Base-by-base conservation (phyloP, 1,139 yeast genomes). In the Candida dubliniensis region DNA sequence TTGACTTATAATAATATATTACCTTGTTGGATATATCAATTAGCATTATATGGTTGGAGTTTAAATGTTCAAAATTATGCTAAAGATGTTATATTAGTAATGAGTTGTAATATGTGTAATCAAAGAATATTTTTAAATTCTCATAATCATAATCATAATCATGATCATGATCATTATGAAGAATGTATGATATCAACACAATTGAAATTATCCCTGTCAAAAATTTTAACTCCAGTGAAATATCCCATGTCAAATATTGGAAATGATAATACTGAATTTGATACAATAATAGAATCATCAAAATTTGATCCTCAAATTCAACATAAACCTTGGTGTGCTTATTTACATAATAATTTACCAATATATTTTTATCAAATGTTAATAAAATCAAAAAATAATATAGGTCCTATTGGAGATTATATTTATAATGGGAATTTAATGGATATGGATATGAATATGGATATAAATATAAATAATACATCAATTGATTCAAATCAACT, bases 321-420 rank as follows among this genome's bases (percentile, higher is more conserved):
- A 25, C 77, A 73, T 50, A 68, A 70, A 41, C 47, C 47, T 1
- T 73, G 76, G 76, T 73, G 78, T 52, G 52, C 64, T 38, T 53
- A 52, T 27, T 42, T 49, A 8, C 49, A 47, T 38, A 41, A 47
- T 27, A 27, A 52, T 1, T 50, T 50, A 15, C 45, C 47, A 14
- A 56, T 58, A 10, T 71, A 71, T 49, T 54, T 69, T 23, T 52
- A 53, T n/a, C 49, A 58, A 8, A 50, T 64, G 50, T 38, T 71
- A 1, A 27, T 56, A 1, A 41, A 48, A 5, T 59, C 65, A 27
- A 61, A 54, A 32, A 36, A 38, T 2, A 54, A 55, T 35, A 59
- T 66, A 8, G 70, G 68, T 1, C 45, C 55, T 2, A 52, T 54
- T 34, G 73, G 72, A 0, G 64, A 64, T 37, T 63, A 54, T 36